Conservation (phyloP, 2,329 filamentous ascomycete species). For the Raffaelea albimanens region DNA sequence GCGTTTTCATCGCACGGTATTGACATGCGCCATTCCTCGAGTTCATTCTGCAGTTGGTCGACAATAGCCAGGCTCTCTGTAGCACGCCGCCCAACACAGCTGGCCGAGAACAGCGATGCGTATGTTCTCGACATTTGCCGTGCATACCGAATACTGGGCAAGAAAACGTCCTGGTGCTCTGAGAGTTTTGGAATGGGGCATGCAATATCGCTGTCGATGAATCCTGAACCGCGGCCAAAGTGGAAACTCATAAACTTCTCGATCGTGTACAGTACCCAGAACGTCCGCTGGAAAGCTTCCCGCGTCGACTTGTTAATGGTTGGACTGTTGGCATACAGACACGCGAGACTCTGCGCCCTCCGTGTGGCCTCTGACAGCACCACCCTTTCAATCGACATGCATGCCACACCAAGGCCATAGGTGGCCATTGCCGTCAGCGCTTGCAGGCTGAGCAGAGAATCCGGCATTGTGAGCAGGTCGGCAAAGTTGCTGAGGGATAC, state of each 20-base stretch:
- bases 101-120: constrained; percentile 20
- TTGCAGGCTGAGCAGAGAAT: constrained; percentile 18
- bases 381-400: constrained; percentile 21
- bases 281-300: constrained; percentile 17
- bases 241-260: constrained; percentile 20
- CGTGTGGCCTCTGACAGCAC: constrained; percentile 21
- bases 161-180: constrained; percentile 16
- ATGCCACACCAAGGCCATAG: constrained; percentile 18
- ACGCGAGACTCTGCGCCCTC: constrained; percentile 20
- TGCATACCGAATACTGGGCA: constrained; percentile 16
- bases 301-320: constrained; percentile 8
- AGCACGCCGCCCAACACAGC: too few relatives aligned
- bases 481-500: constrained; percentile 24
- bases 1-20: constrained; percentile 10
- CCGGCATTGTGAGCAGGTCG: constrained; percentile 21
- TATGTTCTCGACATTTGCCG: constrained; percentile 20
- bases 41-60: constrained; percentile 17
- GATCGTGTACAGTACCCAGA: constrained; percentile 19
- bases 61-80: constrained; percentile 17
- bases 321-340: too few relatives aligned
- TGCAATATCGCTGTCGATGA: constrained; percentile 22
- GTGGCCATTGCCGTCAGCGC: constrained; percentile 22
- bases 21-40: constrained; percentile 20
- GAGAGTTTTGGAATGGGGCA: constrained; percentile 17
- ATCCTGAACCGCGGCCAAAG: constrained; percentile 22